These are phyloP conservation scores for Sporothrix variecibatus DNA, from an alignment of 2,329 filamentous ascomycete species.

Conservation along the genomic window DNA sequence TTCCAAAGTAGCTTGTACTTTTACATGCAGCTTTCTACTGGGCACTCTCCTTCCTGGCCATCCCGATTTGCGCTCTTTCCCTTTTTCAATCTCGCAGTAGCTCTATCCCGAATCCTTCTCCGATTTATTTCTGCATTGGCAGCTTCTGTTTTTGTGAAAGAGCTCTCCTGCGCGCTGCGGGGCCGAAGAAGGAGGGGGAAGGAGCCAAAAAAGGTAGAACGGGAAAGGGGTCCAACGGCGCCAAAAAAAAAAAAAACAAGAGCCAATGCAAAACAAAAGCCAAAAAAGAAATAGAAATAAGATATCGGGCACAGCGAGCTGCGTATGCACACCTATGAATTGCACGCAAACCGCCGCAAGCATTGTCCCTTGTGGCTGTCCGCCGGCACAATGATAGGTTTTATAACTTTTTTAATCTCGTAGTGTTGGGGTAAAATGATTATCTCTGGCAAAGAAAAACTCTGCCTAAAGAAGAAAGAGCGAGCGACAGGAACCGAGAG, in stretches of 20 bases:
- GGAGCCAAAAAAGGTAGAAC: neutral
- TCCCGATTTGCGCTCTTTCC: neutral
- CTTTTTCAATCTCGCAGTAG: neutral
- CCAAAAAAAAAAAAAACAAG: neutral
- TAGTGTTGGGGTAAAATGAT: neutral
- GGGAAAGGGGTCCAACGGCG: neutral
- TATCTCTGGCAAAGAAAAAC: neutral
- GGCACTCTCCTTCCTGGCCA: neutral
- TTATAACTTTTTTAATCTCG: too few relatives aligned
- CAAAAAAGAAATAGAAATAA: neutral
- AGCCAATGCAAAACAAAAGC: neutral
- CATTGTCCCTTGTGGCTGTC: neutral
- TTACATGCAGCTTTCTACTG: neutral
- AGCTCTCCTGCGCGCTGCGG: conserved; percentile 14
- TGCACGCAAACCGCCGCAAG: neutral
- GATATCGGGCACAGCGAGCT: neutral
- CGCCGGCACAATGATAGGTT: neutral
- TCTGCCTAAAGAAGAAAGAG: neutral
- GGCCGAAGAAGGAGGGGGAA: conserved; percentile 16
- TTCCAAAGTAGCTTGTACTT: neutral
- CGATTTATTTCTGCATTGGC: conserved; percentile 11
- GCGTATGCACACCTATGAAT: neutral
- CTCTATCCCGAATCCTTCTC: neutral
- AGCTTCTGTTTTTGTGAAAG: conserved; percentile 21
- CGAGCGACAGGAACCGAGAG: neutral